Conservation (phyloP, 2,329 filamentous ascomycete genomes). For the Orbilia brochopaga region DNA sequence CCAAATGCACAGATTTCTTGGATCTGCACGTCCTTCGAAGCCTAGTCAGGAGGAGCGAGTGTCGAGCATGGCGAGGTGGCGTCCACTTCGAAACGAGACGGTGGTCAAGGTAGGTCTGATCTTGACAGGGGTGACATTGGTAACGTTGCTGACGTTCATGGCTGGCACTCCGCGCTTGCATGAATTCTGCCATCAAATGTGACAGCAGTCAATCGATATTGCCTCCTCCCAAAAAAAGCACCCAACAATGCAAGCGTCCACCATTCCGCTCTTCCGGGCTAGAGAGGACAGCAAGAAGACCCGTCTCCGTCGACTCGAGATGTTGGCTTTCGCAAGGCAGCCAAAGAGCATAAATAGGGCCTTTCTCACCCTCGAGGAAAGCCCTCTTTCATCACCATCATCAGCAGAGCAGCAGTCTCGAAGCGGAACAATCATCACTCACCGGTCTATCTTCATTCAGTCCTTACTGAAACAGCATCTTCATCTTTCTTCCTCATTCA, state of each 20-base stretch:
- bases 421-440: slow-evolving; percentile 50
- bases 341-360: slow-evolving; percentile 54
- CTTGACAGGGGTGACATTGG: slow-evolving; percentile 44
- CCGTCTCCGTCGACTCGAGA: slow-evolving; percentile 27
- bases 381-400: slow-evolving; percentile 42
- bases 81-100: slow-evolving; percentile 49
- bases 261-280: slow-evolving; percentile 34
- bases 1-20: slow-evolving; percentile 34
- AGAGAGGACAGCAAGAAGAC: slow-evolving; percentile 25
- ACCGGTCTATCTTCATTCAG: slow-evolving; percentile 51
- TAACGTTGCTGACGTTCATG: slow-evolving; percentile 48
- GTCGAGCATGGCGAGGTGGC: slow-evolving; percentile 43
- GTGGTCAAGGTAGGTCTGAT: slow-evolving; percentile 49
- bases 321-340: slow-evolving; percentile 27
- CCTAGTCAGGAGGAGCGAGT: slow-evolving; percentile 36
- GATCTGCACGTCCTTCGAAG: slow-evolving; percentile 46
- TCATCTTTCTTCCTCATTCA: slow-evolving; percentile 51
- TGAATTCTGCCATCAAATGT: slow-evolving; percentile 51
- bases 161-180: slow-evolving; percentile 50
- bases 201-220: slow-evolving; percentile 47
- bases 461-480: slow-evolving; percentile 51
- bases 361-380: slow-evolving; percentile 50
- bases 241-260: slow-evolving; percentile 29
- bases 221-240: slow-evolving; percentile 27
- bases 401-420: slow-evolving; percentile 43